Percentiles rank a stretch among this genome's conserved stretches.
phyloP scores from a whole-genome alignment of 208 protist genomes.

The Jaenimonas drosophilae region DNA sequence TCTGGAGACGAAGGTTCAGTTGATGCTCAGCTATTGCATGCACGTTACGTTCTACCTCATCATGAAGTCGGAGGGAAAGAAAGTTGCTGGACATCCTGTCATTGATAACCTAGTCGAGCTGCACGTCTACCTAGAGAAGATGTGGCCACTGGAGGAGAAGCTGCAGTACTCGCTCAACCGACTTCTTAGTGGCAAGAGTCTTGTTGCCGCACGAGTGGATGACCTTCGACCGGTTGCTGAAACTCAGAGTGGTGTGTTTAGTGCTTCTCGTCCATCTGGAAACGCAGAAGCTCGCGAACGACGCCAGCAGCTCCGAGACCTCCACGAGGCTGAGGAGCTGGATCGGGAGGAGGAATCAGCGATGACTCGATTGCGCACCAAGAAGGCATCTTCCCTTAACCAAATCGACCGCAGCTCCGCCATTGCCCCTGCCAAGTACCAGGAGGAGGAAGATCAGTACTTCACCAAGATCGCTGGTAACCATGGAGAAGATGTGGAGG shows the following conservation, averaged over 20 bases:
- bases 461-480: constrained; percentile 66
- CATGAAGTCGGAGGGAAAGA: constrained; percentile 87
- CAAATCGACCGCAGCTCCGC: constrained; percentile 25
- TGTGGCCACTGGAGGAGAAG: constrained; percentile 93
- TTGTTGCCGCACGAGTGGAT: constrained; percentile 42
- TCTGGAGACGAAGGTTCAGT: constrained; percentile 87
- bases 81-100: constrained; percentile 90
- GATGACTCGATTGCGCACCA: constrained; percentile 77
- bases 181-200: constrained; percentile 78
- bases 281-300: constrained; percentile 53
- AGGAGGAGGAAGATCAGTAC: constrained; percentile 88
- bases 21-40: constrained; percentile 95
- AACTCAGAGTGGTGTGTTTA: constrained; percentile 18
- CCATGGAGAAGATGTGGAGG: constrained; percentile 32
- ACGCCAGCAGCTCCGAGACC: constrained; percentile 42
- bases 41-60: constrained; percentile 92
- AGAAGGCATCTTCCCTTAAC: constrained; percentile 52
- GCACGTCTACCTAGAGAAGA: constrained; percentile 91
- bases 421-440: constrained; percentile 63
- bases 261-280: constrained; percentile 16
- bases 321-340: constrained; percentile 67
- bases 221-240: constrained; percentile 60
- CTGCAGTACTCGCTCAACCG: constrained; percentile 94
- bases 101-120: constrained; percentile 90
- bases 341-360: constrained; percentile 72